These are phyloP conservation scores for Syzygium aqueum DNA, from an alignment of 345 rosid species.

Conservation along the genomic window DNA sequence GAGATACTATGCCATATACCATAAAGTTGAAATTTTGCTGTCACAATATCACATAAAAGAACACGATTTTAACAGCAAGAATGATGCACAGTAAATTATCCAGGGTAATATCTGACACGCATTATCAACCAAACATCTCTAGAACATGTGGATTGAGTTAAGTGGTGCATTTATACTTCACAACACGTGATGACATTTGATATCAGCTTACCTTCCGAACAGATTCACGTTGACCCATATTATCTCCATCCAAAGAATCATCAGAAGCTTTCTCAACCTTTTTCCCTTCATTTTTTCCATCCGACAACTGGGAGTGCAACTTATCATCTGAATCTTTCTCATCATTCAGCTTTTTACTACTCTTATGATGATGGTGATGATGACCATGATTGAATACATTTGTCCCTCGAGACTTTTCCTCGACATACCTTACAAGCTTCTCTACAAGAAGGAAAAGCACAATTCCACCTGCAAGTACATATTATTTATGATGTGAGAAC, in stretches of 20 bases:
- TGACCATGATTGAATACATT: slow-evolving; percentile 59
- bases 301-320: slow-evolving; percentile 13
- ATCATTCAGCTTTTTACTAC: slow-evolving; percentile 48
- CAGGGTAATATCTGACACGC: not conserved
- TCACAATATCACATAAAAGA: not conserved
- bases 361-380: slow-evolving; percentile 58
- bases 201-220: slow-evolving; percentile 56
- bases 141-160: not conserved
- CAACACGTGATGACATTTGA: not conserved
- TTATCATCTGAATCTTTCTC: slow-evolving; percentile 21
- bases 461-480: slow-evolving; percentile 71
- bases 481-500: not conserved
- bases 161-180: not conserved
- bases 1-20: not conserved
- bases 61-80: not conserved
- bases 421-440: slow-evolving; percentile 88
- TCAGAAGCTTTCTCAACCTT: slow-evolving; percentile 24
- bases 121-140: not conserved
- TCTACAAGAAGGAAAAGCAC: slow-evolving; percentile 90
- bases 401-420: slow-evolving; percentile 53
- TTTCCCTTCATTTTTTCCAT: slow-evolving; percentile 16
- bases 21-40: not conserved
- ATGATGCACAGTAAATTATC: not conserved
- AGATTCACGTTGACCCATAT: slow-evolving; percentile 15
- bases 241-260: slow-evolving; percentile 26